Evolutionary conservation across 345 rosid genomes (phyloP).

Genomic region (Camelina hispida): DNA sequence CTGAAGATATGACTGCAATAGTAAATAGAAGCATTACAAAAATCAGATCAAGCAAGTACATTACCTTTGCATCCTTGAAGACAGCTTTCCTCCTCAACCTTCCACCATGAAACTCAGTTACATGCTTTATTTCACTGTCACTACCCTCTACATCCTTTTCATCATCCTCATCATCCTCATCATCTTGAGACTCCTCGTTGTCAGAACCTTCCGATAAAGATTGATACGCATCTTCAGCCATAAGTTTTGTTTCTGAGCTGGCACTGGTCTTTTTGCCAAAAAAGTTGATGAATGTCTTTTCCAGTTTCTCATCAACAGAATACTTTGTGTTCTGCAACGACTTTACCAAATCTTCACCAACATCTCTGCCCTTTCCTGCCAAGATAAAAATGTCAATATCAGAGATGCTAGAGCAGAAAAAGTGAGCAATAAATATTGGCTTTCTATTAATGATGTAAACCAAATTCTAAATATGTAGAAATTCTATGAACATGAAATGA

Average conservation of each 20-base stretch:
- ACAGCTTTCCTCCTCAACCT: conserved; percentile 84
- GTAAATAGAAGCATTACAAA: conserved; percentile 6
- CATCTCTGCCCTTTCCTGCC: conserved; percentile 75
- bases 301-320: conserved; percentile 85
- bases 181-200: conserved; percentile 44
- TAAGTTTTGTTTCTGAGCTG: conserved; percentile 45
- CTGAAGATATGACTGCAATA: conserved; percentile 3
- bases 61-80: conserved; percentile 58
- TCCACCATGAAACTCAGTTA: conserved; percentile 68
- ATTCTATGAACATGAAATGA: conserved; percentile 9
- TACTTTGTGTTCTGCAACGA: conserved; percentile 83
- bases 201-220: conserved; percentile 40
- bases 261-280: conserved; percentile 56
- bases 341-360: conserved; percentile 82
- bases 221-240: conserved; percentile 45
- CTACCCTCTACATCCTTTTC: conserved; percentile 44
- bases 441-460: conserved; percentile 30
- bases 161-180: conserved; percentile 43
- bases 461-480: neutral
- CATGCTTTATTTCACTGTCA: conserved; percentile 47
- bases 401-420: conserved; percentile 21
- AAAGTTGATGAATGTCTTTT: conserved; percentile 71
- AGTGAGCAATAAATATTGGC: neutral
- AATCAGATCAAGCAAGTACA: conserved; percentile 31
- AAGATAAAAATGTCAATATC: conserved; percentile 32